phyloP scores from a whole-genome alignment of 2,329 filamentous ascomycete species.

The Penicillium hesseltinei region DNA sequence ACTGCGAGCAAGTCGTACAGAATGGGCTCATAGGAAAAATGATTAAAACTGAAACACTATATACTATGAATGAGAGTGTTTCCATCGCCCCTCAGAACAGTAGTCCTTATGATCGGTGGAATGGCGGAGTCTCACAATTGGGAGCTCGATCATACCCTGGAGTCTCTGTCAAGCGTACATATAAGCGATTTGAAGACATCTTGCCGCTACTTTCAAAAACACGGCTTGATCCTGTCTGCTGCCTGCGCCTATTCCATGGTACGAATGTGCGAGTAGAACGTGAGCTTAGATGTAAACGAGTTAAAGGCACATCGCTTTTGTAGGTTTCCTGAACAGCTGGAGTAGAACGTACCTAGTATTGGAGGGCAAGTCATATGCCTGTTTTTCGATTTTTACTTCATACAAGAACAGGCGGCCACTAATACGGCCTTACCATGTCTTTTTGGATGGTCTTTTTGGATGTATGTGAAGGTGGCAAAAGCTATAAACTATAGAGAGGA shows the following conservation, averaged over 20 bases:
- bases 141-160: background rate
- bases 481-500: too few relatives aligned
- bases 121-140: background rate
- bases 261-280: background rate
- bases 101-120: background rate
- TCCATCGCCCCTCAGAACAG: background rate
- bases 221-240: background rate
- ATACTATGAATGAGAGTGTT: background rate
- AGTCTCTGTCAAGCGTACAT: background rate
- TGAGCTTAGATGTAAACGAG: background rate
- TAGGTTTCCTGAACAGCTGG: too few relatives aligned
- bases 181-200: background rate
- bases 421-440: too few relatives aligned
- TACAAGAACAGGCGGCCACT: too few relatives aligned
- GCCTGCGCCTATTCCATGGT: background rate
- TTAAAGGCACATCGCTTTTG: too few relatives aligned
- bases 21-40: background rate
- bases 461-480: too few relatives aligned
- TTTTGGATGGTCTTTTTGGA: too few relatives aligned
- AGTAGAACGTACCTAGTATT: too few relatives aligned
- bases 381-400: background rate
- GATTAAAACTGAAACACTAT: background rate
- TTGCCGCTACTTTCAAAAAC: background rate
- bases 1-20: accelerated
- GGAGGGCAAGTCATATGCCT: background rate